These are phyloP conservation scores for Mangifera indica DNA, from an alignment of 345 rosid genomes.

Conservation along the genomic window DNA sequence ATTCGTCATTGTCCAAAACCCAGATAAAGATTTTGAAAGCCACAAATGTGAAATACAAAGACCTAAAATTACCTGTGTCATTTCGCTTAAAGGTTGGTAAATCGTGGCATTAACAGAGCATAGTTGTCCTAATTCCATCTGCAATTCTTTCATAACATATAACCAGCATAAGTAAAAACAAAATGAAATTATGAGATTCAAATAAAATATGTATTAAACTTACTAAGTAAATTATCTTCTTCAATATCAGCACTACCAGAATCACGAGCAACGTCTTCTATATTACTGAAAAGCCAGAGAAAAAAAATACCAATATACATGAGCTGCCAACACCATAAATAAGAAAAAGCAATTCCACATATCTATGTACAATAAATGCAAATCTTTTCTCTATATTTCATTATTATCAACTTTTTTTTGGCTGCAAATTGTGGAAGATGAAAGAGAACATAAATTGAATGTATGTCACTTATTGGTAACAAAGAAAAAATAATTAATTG, in stretches of 20 bases:
- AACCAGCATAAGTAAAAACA: constrained; percentile 32
- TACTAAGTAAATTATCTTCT: constrained; percentile 79
- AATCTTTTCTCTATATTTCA: neutral
- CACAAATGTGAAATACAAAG: neutral
- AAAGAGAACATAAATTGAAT: neutral
- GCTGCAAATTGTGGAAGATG: too few species aligned
- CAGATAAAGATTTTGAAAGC: neutral
- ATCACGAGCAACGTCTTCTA: constrained; percentile 94
- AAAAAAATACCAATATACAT: neutral
- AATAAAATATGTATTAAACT: constrained; percentile 24
- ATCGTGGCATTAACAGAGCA: constrained; percentile 43
- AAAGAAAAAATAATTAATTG: neutral
- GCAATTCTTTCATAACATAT: constrained; percentile 54
- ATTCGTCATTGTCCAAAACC: constrained; percentile 16
- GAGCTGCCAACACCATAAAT: neutral
- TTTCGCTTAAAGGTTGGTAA: constrained; percentile 80
- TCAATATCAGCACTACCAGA: constrained; percentile 88
- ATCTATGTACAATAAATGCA: neutral
- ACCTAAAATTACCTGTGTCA: constrained; percentile 54
- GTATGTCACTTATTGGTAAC: neutral
- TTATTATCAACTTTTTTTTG: neutral
- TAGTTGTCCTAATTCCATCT: constrained; percentile 64
- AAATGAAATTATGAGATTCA: neutral
- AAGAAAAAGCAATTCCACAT: neutral
- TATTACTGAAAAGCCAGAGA: constrained; percentile 51